phyloP scores from a whole-genome alignment of 441 rosid species.

The Pelargonium myrrhifolium region DNA sequence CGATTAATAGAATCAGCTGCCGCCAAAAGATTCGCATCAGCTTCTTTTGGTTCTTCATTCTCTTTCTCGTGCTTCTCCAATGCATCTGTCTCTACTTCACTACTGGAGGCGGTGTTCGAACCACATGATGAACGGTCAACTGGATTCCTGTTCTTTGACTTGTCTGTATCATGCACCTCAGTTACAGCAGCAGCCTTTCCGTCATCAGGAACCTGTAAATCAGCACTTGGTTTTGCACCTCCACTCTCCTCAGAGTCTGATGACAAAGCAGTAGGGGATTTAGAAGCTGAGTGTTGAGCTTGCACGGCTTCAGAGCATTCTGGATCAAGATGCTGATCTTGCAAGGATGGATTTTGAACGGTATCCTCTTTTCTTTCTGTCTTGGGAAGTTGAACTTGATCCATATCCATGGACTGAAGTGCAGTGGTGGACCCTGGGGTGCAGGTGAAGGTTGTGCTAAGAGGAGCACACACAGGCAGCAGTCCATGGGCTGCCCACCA shows the following conservation, averaged over 20 bases:
- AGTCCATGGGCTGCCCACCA: constrained; percentile 98
- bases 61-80: constrained; percentile 51
- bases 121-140: constrained; percentile 90
- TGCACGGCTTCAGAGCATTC: constrained; percentile 44
- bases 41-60: constrained; percentile 44
- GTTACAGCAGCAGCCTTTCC: constrained; percentile 34
- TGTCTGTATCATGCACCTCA: constrained; percentile 42
- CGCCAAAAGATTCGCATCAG: constrained; percentile 37
- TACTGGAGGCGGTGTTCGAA: constrained; percentile 82
- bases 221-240: constrained; percentile 35
- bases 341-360: constrained; percentile 31
- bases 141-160: constrained; percentile 47
- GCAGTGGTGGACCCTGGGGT: constrained; percentile 39
- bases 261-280: constrained; percentile 35
- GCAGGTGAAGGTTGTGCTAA: constrained; percentile 45
- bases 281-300: constrained; percentile 48
- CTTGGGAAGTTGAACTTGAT: constrained; percentile 27
- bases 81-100: constrained; percentile 75
- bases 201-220: constrained; percentile 27
- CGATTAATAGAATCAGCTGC: constrained; percentile 50
- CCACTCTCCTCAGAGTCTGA: constrained; percentile 54
- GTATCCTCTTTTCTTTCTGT: constrained; percentile 24
- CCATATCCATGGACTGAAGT: constrained; percentile 35
- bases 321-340: constrained; percentile 33
- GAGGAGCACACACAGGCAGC: constrained; percentile 72